Percentiles rank a stretch among this genome's conserved stretches.
phyloP scores from a whole-genome alignment of 1,284 basidiomycete species.

The Vanrija sp. region DNA sequence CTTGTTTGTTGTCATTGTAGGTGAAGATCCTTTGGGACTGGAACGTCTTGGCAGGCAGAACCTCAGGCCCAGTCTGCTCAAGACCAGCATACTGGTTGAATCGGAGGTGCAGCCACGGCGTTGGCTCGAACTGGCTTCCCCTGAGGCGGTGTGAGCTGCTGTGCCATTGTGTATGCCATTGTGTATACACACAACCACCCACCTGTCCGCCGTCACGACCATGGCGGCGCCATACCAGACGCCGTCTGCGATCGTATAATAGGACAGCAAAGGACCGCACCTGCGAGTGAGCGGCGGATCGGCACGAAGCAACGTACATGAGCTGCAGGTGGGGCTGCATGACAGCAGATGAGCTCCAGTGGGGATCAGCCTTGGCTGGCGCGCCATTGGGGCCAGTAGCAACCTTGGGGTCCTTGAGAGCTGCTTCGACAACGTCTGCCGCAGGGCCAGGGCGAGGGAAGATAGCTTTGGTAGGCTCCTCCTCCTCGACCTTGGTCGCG shows the following conservation, averaged over 20 bases:
- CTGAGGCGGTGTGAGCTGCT: too few species aligned
- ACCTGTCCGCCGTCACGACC: slow-evolving; percentile 59
- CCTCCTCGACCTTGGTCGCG: slow-evolving; percentile 5
- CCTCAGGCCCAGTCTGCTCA: slow-evolving; percentile 3
- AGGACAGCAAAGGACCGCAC: slow-evolving; percentile 78
- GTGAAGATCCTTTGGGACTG: slow-evolving; percentile 74
- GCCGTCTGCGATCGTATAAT: slow-evolving; percentile 75
- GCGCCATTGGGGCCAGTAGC: too few species aligned
- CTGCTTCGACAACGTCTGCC: slow-evolving; percentile 1
- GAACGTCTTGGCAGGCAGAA: slow-evolving; percentile 39
- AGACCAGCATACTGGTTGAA: neutral
- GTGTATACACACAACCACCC: neutral
- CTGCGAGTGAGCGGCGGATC: slow-evolving; percentile 14
- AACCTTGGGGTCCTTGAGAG: too few species aligned
- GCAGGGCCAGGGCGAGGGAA: slow-evolving; percentile 7
- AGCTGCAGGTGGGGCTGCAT: slow-evolving; percentile 52
- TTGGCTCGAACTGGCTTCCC: too few species aligned
- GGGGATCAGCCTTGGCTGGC: slow-evolving; percentile 12
- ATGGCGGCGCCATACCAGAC: slow-evolving; percentile 84
- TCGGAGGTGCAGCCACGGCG: neutral
- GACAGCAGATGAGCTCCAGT: slow-evolving; percentile 23
- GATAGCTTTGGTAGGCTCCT: slow-evolving; percentile 3
- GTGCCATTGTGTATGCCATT: too few species aligned
- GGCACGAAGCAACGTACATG: slow-evolving; percentile 35
- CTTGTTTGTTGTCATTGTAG: slow-evolving; percentile 60